phyloP scores from a whole-genome alignment of 495 filamentous ascomycete species.

The Trichoderma erinaceum region DNA sequence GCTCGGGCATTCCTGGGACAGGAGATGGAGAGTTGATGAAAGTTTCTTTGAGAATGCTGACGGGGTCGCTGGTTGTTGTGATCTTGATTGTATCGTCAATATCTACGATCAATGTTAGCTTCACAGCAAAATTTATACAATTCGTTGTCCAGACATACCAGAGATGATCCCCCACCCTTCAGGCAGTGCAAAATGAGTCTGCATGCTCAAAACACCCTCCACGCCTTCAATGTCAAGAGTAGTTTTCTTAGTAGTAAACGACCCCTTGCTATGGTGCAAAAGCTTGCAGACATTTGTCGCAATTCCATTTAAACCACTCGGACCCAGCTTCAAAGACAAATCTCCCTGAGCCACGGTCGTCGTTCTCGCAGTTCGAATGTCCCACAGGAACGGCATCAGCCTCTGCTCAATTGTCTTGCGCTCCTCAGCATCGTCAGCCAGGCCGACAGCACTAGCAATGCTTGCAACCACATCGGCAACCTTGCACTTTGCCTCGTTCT shows the following conservation, averaged over 20 bases:
- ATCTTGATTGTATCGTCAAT: conserved; percentile 96
- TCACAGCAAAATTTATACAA: background rate
- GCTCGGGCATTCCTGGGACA: conserved; percentile 73
- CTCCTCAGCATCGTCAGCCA: conserved; percentile 56
- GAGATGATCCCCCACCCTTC: conserved; percentile 86
- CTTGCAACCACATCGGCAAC: conserved; percentile 60
- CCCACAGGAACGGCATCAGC: conserved; percentile 69
- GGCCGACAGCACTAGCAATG: conserved; percentile 63
- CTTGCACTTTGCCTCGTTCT: conserved; percentile 57
- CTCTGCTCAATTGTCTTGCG: conserved; percentile 62
- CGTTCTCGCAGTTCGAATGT: conserved; percentile 60
- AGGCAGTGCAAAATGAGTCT: conserved; percentile 65
- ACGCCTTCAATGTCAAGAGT: conserved; percentile 44
- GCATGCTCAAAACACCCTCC: conserved; percentile 47
- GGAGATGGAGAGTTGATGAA: conserved; percentile 71
- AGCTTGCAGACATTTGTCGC: conserved; percentile 51
- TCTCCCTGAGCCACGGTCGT: conserved; percentile 51
- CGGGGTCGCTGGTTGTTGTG: conserved; percentile 69
- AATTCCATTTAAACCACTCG: conserved; percentile 64
- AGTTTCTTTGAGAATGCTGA: conserved; percentile 75
- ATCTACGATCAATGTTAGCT: conserved; percentile 40
- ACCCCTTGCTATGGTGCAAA: conserved; percentile 33
- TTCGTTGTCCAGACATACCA: conserved; percentile 29
- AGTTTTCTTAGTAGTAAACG: conserved; percentile 33
- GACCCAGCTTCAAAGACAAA: conserved; percentile 53